Base-by-base conservation (phyloP, 768 basidiomycete species). In the Boletus reticuloceps region DNA sequence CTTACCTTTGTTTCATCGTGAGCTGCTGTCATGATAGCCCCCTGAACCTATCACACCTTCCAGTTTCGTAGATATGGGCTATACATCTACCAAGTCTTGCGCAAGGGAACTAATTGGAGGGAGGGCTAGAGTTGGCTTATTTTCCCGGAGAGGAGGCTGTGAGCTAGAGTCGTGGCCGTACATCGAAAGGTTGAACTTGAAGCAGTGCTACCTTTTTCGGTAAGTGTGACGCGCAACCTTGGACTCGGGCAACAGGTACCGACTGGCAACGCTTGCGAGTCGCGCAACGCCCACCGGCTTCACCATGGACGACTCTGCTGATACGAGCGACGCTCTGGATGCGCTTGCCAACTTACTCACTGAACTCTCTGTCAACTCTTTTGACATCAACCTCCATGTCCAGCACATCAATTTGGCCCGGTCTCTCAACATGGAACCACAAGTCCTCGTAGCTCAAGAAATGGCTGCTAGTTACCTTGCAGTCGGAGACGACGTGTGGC, bases 401-500 rank as follows among this genome's bases (percentile, higher is more conserved):
- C 77, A 85, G 60, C 86, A 92, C 66, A 82, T 92, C 54, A 77
- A 74, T 42, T 72, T 91, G 5, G 81, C 86, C 5, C 76, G 77
- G 45, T 77, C 80, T 22, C 58, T 82, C 16, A 82, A 79, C 52
- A 77, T 85, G 74, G 79, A 83, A 12, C 76, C 80, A 41, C 85
- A 91, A 59, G 69, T 82, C 19, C 66, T 76, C 34, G 75, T 77
- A 7, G 91, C 89, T 17, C 77, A 82, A 62, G 84, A 88, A 64
- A 85, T 88, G 79, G 75, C 85, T 65, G 71, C 82, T 5, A 78
- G 79, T 50, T 83, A 81, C 61, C 74, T 85, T 59, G 82, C 88
- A 8, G 84, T 80, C 11, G 80, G 81, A 32, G 84, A 88, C 54
- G 82, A 88, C 36, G 79, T 89, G 20, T 94, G 91, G 91, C 54